Conservation (phyloP, 139 green algal genomes). For the Spirogloea muscicola region DNA sequence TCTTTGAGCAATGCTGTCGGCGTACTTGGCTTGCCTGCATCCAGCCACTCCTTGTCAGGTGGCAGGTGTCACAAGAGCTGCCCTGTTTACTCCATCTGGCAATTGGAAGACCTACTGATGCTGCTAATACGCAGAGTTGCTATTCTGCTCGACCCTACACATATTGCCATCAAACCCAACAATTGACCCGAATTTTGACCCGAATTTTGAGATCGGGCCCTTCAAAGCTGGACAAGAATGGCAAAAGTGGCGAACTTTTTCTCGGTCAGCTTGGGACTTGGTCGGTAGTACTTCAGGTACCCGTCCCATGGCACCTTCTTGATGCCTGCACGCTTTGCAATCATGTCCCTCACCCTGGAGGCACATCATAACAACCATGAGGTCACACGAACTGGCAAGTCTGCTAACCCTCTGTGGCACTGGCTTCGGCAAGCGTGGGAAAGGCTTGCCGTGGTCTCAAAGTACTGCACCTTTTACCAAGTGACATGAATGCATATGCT, state of each 20-base stretch:
- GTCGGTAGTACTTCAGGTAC: slow-evolving; percentile 98
- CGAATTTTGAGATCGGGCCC: neutral
- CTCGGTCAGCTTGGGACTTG: slow-evolving; percentile 82
- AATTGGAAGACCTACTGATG: neutral
- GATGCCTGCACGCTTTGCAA: slow-evolving; percentile 58
- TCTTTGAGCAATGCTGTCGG: neutral
- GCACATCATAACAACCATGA: no score
- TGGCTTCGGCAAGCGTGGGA: no score
- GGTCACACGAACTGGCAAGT: no score
- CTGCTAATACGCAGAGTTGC: neutral
- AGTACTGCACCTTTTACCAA: no score
- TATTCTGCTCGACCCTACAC: neutral
- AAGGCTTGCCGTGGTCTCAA: no score
- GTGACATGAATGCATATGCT: no score
- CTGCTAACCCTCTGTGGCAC: no score
- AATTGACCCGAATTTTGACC: neutral
- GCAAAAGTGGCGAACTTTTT: slow-evolving; percentile 50
- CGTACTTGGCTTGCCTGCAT: slow-evolving; percentile 8
- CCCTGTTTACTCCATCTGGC: neutral
- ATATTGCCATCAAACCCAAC: neutral
- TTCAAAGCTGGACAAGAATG: neutral
- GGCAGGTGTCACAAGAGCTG: neutral
- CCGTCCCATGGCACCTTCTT: slow-evolving; percentile 85
- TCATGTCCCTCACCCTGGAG: slow-evolving; percentile 71
- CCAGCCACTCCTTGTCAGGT: neutral